Evolutionary conservation across 495 filamentous ascomycete genomes (phyloP).

Genomic region (Lindgomyces ingoldianus): DNA sequence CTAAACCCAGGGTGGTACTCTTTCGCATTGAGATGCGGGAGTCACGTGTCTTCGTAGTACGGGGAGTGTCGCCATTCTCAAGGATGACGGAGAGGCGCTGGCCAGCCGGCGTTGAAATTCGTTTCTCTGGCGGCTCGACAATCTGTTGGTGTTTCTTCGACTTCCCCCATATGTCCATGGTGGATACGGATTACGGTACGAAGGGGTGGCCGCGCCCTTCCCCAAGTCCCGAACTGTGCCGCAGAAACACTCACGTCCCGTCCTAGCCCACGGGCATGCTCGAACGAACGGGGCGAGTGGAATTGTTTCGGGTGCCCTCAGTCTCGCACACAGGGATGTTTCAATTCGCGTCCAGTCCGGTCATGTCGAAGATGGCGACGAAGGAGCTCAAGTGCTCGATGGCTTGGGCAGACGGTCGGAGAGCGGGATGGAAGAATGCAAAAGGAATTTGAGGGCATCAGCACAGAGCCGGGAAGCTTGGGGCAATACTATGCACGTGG

Average conservation of each 20-base stretch:
- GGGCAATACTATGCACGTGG: not conserved
- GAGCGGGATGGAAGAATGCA: not conserved
- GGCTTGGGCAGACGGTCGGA: not conserved
- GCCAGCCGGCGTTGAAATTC: conserved; percentile 41
- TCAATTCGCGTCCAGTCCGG: not conserved
- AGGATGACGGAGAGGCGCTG: conserved; percentile 43
- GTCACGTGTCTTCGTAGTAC: conserved; percentile 19
- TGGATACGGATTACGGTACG: not conserved
- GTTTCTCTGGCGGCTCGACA: conserved; percentile 26
- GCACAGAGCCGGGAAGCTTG: not conserved
- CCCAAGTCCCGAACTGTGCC: not conserved
- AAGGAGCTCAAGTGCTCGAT: not conserved
- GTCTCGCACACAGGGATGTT: not conserved
- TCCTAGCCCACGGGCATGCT: not conserved
- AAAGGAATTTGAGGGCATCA: not conserved
- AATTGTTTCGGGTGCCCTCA: too few species aligned
- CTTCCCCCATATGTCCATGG: conserved; percentile 29
- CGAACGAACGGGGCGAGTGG: too few species aligned
- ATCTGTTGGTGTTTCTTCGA: conserved; percentile 3
- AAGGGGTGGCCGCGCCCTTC: not conserved
- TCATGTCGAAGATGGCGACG: not conserved
- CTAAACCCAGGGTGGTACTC: conserved; percentile 14
- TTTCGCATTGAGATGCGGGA: conserved; percentile 22
- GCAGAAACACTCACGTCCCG: not conserved
- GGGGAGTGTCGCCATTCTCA: conserved; percentile 31